These are phyloP conservation scores for Quercus aquifolioides DNA, from an alignment of 306 rosid genomes.

Conservation along the genomic window DNA sequence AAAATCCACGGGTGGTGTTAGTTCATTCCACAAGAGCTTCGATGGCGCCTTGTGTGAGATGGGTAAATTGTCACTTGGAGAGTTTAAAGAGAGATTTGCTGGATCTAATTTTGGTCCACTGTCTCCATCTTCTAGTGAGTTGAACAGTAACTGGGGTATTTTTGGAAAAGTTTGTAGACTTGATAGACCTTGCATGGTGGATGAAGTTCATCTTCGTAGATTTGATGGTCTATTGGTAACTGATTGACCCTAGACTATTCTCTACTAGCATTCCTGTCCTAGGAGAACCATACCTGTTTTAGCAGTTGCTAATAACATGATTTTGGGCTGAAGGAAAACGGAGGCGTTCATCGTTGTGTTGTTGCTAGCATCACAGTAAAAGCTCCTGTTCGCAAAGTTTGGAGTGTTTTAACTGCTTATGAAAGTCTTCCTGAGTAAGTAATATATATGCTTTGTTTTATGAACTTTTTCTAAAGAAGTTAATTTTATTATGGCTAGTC, in stretches of 20 bases:
- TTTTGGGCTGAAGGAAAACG: constrained; percentile 82
- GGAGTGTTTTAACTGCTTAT: constrained; percentile 80
- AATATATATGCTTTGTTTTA: constrained; percentile 7
- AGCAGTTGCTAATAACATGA: constrained; percentile 17
- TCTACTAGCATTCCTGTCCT: constrained; percentile 4
- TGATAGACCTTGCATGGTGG: constrained; percentile 80
- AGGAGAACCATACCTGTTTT: constrained; percentile 10
- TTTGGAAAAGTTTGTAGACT: constrained; percentile 80
- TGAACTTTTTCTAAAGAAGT: neutral
- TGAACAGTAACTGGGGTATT: constrained; percentile 61
- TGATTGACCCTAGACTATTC: constrained; percentile 17
- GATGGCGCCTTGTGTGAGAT: constrained; percentile 41
- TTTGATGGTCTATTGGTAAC: constrained; percentile 94
- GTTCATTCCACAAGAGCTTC: constrained; percentile 30
- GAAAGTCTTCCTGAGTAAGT: constrained; percentile 97
- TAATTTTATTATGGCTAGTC: neutral
- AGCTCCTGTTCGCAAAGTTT: constrained; percentile 89
- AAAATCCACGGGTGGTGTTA: constrained; percentile 25
- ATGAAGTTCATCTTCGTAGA: constrained; percentile 98
- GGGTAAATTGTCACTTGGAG: constrained; percentile 35
- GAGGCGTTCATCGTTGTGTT: constrained; percentile 97
- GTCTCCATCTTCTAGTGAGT: constrained; percentile 40
- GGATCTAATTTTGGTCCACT: constrained; percentile 43
- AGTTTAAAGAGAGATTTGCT: constrained; percentile 43
- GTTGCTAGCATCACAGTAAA: constrained; percentile 95